Base-by-base conservation (phyloP, 176 grass and related monocot species). In the Stipa capillata region DNA sequence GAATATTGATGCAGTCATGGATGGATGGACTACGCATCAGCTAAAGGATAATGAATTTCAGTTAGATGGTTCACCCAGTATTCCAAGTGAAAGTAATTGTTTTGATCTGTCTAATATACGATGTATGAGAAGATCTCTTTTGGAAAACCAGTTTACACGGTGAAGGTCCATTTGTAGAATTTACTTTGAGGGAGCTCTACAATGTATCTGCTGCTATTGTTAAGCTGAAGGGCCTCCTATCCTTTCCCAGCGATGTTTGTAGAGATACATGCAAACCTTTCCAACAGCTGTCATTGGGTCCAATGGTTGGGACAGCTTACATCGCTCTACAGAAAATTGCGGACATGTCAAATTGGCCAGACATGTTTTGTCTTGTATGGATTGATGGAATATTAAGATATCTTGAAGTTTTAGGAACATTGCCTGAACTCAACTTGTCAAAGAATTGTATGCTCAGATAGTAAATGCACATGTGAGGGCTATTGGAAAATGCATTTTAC, bases 401-500 rank as follows among this genome's bases (percentile, higher is more conserved):
- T 80, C 80, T 98, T 73, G 85, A 87, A 91, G 85, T 90, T 60
- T 65, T 94, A 82, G 86, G 89, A 65, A 86, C 67, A 72, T 89
- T 89, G 36, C 79, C 83, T 74, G 81, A 83, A 52, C 84, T 87
- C 78, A 88, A 89, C 27, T 76, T 91, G 51, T 79, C 92, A 74
- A 89, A 54, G 85, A 91, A 87, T 53, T 89, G 71, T 89, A 91
- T 89, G 55, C 71, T 68, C 83, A 86, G 24, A 67, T 93, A 45
- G 66, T 98, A 79, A 79, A 76, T 79, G 83, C 86, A 80, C 84
- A 91, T 75, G 78, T 98, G 85, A 86, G 79, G 64, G 85, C 73
- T 85, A 81, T 98, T 65, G 92, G 96, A 76, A 94, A 91, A 89
- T 98, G 96, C 63, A 94, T 94, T 81, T 85, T 87, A 81, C 78